Base-by-base conservation (phyloP, 768 basidiomycete genomes). In the Xerocomus potaroensis region DNA sequence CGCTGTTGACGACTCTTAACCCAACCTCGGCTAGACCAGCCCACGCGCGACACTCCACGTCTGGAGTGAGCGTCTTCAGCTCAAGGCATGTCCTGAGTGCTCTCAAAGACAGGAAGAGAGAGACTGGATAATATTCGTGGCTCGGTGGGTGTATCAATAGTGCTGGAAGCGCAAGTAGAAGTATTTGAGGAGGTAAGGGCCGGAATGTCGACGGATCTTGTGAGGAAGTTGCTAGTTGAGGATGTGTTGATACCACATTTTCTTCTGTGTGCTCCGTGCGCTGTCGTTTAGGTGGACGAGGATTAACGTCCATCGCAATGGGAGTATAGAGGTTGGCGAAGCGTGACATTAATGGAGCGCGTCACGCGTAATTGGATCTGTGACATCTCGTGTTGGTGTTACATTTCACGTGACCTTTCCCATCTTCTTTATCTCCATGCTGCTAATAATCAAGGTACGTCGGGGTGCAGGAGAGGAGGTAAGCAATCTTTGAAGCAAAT, bases 1-100 rank as follows among this genome's bases (percentile, higher is more conserved):
- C 76, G 18, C 77, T 72, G 14, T 65, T 61, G 39, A 79, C 72
- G 35, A 79, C 72, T 49, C 70, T 70, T 58, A 88, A 72, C 3
- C 85, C 87, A 2, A 86, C 56, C 62, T 90, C 87, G 0, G 80
- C 86, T 0, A 89, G 54, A 9, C 76, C 75, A 1, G 80, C 80
- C 79, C 83, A 87, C 1, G 84, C 84, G 8, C 80, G 70, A 58
- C 84, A 88, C 55, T 88, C 86, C 8, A 81, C 61, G 41, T 77
- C 75, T 5, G 75, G 72, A 5, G 79, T 75, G 1, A 88, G 68
- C 11, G 72, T 69, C 3, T 70, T 67, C 0, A 80, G 52, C 0
- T 65, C 54, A 11, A 87, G 69, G 60, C 82, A 85, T 53, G 71
- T 74, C 35, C 77, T 66, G 9, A 88, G 58, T 0, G 87, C 78